Evolutionary conservation across 345 rosid species (phyloP).

Genomic region (Syzygium aromaticum): DNA sequence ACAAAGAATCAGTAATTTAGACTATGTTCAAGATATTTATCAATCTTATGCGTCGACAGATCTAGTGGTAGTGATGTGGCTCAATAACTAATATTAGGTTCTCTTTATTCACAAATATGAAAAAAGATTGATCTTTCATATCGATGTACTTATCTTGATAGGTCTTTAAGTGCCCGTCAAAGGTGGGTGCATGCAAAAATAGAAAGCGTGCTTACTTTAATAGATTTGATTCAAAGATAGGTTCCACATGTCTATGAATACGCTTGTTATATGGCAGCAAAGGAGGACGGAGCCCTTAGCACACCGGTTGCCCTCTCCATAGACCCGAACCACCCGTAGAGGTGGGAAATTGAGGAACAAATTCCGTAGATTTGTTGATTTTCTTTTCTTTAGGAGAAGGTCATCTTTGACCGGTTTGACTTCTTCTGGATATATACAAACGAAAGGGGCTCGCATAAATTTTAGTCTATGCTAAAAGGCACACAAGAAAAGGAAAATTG

Average conservation of each 20-base stretch:
- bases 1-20: not conserved
- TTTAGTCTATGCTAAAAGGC: not conserved
- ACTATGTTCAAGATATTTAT: not conserved
- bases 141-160: not conserved
- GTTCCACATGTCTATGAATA: not conserved
- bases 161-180: not conserved
- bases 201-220: not conserved
- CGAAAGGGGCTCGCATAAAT: not conserved
- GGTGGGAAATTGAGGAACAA: not conserved
- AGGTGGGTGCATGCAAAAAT: fast-evolving
- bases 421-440: not conserved
- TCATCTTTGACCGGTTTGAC: not conserved
- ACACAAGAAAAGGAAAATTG: not conserved
- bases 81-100: not conserved
- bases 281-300: not conserved
- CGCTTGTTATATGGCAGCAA: not conserved
- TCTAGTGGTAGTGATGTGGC: not conserved
- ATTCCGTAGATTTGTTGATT: not conserved
- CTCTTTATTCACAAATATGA: no score
- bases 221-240: not conserved
- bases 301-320: not conserved
- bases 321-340: fast-evolving
- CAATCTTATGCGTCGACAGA: not conserved
- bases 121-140: not conserved
- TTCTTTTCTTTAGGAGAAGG: not conserved